Percentiles rank a stretch among this genome's conserved stretches.
Evolutionary conservation across 108 stramenopile species (phyloP).

Genomic region (Pseudonitzschia delicatissima): DNA sequence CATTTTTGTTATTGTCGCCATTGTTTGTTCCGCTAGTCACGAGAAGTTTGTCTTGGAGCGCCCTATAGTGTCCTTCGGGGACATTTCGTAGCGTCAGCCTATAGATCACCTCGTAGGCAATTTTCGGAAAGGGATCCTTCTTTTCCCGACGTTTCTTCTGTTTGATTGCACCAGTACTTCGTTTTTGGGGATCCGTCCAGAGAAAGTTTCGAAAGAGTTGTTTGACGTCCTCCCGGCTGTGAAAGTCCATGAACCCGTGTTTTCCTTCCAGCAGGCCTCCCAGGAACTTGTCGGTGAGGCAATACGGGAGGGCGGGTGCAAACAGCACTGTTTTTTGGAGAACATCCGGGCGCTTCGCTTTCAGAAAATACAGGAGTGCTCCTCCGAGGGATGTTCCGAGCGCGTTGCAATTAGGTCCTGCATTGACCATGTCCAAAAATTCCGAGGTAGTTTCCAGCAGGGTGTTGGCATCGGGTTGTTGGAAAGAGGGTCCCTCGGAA

Average conservation of each 20-base stretch:
- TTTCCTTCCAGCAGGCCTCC: background rate
- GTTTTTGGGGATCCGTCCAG: background rate
- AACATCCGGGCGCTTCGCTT: background rate
- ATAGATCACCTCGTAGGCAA: background rate
- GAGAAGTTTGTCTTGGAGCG: background rate
- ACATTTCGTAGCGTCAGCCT: background rate
- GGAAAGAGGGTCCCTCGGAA: background rate
- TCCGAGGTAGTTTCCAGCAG: conserved; percentile 1
- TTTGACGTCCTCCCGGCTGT: conserved; percentile 14
- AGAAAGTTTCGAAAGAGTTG: background rate
- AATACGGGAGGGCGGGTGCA: background rate
- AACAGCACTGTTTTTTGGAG: conserved; percentile 1
- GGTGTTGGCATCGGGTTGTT: background rate
- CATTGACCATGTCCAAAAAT: background rate
- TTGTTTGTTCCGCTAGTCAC: background rate
- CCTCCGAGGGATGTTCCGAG: conserved; percentile 15
- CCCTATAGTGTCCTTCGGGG: background rate
- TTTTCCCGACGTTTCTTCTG: background rate
- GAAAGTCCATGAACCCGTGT: background rate
- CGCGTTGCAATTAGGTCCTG: background rate
- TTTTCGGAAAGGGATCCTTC: conserved; percentile 6
- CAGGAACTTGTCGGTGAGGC: background rate
- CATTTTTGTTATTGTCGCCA: background rate
- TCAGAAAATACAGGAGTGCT: background rate
- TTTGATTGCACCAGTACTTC: background rate